A percentile compares a stretch with the other conserved stretches of the same genome.
Evolutionary conservation across 495 filamentous ascomycete genomes (phyloP).

Genomic region (Recurvomyces mirabilis): DNA sequence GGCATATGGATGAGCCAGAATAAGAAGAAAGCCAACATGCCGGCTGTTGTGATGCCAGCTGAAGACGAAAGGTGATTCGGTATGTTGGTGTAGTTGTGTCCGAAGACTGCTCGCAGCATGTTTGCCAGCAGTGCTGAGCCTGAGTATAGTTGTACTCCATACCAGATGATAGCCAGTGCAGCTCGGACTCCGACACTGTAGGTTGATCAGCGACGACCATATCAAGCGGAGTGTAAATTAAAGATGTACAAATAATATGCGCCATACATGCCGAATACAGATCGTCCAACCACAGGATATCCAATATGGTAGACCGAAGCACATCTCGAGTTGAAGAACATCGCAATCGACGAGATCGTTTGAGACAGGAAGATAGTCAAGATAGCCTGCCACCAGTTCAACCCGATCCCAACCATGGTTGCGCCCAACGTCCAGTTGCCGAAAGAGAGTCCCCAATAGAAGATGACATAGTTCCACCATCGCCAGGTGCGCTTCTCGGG

Average conservation of each 20-base stretch:
- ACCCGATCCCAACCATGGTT: conserved; percentile 34
- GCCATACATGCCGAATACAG: conserved; percentile 32
- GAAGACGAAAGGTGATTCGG: conserved; percentile 32
- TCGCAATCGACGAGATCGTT: conserved; percentile 33
- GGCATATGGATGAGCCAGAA: conserved; percentile 48
- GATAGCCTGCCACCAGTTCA: conserved; percentile 39
- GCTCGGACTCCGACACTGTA: conserved; percentile 12
- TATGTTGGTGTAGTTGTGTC: conserved; percentile 28
- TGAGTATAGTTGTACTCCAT: conserved; percentile 25
- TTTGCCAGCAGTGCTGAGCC: conserved; percentile 28
- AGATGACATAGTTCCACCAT: conserved; percentile 35
- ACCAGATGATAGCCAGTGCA: conserved; percentile 31
- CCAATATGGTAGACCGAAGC: conserved; percentile 34
- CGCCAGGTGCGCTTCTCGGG: conserved; percentile 6
- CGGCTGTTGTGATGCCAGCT: conserved; percentile 53
- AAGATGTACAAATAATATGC: conserved; percentile 28
- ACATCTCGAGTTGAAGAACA: conserved; percentile 33
- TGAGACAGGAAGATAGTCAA: conserved; percentile 36
- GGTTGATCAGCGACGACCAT: not conserved
- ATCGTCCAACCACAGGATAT: conserved; percentile 29
- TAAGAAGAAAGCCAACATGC: conserved; percentile 54
- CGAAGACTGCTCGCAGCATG: conserved; percentile 28
- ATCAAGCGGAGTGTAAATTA: not conserved
- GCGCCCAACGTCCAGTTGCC: conserved; percentile 36
- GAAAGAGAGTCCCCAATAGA: conserved; percentile 34